Base-by-base conservation (phyloP, 2,329 filamentous ascomycete species). In the Akanthomyces uredinophilus region DNA sequence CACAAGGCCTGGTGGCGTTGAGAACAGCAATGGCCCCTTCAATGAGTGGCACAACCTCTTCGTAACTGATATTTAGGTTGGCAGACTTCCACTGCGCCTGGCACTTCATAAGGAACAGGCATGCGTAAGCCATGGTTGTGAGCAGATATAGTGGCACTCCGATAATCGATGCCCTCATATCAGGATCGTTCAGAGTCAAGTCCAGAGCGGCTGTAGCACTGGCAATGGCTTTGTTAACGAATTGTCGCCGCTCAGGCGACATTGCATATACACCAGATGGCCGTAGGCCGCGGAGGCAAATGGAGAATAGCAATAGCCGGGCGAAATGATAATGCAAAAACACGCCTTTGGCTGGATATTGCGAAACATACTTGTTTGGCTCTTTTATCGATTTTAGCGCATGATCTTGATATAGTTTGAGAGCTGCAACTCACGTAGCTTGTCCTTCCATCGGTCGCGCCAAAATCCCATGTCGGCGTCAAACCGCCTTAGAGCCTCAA, bases 271-370 rank as follows among this genome's bases (percentile, higher is more conserved):
- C 78, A 16, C 66, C 67, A 1, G 64, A 64, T 1, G 68, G 69
- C 14, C 65, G 66, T 14, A 72, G 60, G 0, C 70, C 69, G 35
- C 79, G 75, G 27, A 83, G 68, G 35, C 79, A 79, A 29, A 81
- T 76, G 5, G 81, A 81, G 50, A 80, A 78, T 10, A 83, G 70
- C 52, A 81, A 78, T 20, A 83, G 70, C 53, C 79, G 76, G 52
- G 78, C 81, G 66, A 81, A 83, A 67, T 82, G 73, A 64, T 80
- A 81, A 66, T 82, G 79, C 63, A 83, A 71, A 32, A 73, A 73
- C 7, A 81, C 78, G 27, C 78, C 79, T 68, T 81, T 81, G 59
- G 77, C 75, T 22, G 80, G 80, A 66, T 81, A 82, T 56, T 75
- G 73, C 44, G 78, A 75, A 41, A 83, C 74, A 64, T 79, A 75